A percentile compares a stretch with the other conserved stretches of the same genome.
Conservation (phyloP, 2,329 filamentous ascomycete genomes). For the Penicillium sp. region DNA sequence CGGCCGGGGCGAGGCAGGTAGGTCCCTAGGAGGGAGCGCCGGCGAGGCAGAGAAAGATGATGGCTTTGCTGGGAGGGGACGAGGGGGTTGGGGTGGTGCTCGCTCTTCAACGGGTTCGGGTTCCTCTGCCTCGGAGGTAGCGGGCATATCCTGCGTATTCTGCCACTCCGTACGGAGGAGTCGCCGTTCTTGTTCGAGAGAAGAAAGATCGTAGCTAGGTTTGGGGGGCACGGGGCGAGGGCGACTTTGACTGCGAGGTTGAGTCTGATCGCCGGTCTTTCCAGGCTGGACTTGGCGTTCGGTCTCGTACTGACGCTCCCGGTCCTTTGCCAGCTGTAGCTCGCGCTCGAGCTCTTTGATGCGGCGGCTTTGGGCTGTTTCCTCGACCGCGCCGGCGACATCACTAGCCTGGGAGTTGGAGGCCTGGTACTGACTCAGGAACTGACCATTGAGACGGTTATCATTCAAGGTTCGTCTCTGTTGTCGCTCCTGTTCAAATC, state of each 20-base stretch:
- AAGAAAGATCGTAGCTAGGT: constrained; percentile 57
- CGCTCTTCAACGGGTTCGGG: constrained; percentile 12
- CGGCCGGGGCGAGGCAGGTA: constrained; percentile 38
- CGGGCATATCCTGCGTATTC: constrained; percentile 37
- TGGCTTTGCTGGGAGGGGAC: constrained; percentile 32
- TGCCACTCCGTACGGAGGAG: constrained; percentile 59
- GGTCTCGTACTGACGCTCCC: constrained; percentile 63
- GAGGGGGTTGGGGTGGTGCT: constrained; percentile 29
- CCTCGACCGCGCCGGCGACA: constrained; percentile 41
- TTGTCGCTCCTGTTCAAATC: constrained; percentile 65
- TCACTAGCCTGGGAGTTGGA: constrained; percentile 64
- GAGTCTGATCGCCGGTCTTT: constrained; percentile 21
- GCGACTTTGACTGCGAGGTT: constrained; percentile 29
- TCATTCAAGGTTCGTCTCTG: constrained; percentile 63
- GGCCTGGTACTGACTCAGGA: constrained; percentile 80
- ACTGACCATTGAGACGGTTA: constrained; percentile 74
- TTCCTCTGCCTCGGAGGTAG: constrained; percentile 19
- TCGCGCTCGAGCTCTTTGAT: constrained; percentile 78
- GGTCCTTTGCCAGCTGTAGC: constrained; percentile 65
- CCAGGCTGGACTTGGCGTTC: constrained; percentile 53
- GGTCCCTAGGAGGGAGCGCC: constrained; percentile 17
- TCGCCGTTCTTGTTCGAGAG: constrained; percentile 60
- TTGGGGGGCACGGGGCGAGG: constrained; percentile 38
- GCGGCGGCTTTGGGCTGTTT: constrained; percentile 61
- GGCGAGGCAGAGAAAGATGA: constrained; percentile 11